A percentile compares a stretch with the other conserved stretches of the same genome.
Evolutionary conservation across 805 yeast genomes (phyloP).

Genomic region (Osmozyma mogii): DNA sequence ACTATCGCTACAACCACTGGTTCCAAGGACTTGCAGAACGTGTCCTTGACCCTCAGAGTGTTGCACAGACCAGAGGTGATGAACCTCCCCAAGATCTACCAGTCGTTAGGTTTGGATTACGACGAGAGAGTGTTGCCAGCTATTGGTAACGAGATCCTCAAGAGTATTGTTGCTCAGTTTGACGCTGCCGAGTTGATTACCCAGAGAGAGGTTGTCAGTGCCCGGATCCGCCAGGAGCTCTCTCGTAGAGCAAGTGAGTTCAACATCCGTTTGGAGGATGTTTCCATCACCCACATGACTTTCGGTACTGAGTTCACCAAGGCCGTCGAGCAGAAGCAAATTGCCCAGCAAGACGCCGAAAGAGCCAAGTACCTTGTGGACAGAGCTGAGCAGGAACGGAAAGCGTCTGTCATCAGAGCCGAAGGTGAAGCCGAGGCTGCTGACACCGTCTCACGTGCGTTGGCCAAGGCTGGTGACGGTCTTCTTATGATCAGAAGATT

Average conservation of each 20-base stretch:
- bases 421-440: conserved; percentile 99
- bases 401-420: conserved; percentile 90
- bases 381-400: conserved; percentile 95
- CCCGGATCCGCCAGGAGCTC: conserved; percentile 81
- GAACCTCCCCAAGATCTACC: conserved; percentile 80
- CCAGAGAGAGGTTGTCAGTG: conserved; percentile 91
- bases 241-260: conserved; percentile 79
- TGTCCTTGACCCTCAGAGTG: conserved; percentile 84
- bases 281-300: conserved; percentile 94
- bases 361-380: conserved; percentile 80
- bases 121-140: conserved; percentile 92
- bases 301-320: conserved; percentile 95
- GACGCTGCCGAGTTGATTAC: conserved; percentile 96
- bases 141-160: conserved; percentile 85
- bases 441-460: conserved; percentile 86
- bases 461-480: conserved; percentile 94
- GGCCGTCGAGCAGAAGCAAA: conserved; percentile 97
- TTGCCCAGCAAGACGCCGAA: conserved; percentile 99
- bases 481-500: conserved; percentile 86
- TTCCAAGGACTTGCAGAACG: conserved; percentile 94
- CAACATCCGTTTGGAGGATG: conserved; percentile 89
- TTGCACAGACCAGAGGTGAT: conserved; percentile 88
- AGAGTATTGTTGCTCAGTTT: conserved; percentile 85
- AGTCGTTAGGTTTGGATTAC: conserved; percentile 85
- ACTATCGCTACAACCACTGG: conserved; percentile 93